Conservation (phyloP, 2,329 filamentous ascomycete species). For the Paecilomyces formosus region DNA sequence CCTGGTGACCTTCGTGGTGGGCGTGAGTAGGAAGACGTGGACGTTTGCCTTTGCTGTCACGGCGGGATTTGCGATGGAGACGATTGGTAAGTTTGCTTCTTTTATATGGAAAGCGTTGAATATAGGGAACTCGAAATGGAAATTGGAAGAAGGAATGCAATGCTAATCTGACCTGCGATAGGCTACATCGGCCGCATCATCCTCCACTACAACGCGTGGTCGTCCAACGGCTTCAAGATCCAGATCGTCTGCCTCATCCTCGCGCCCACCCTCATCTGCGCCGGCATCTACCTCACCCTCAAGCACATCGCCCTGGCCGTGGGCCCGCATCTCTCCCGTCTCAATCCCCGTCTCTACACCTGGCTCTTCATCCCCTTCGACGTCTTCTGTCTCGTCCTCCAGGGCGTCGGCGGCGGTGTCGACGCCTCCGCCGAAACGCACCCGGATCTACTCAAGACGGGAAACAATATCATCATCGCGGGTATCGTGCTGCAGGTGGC, state of each 20-base stretch:
- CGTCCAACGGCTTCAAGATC: conserved; percentile 37
- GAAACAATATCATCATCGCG: conserved; percentile 31
- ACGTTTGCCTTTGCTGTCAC: conserved; percentile 41
- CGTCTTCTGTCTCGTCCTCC: conserved; percentile 44
- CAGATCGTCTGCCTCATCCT: conserved; percentile 25
- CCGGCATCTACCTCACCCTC: conserved; percentile 57
- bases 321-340: conserved; percentile 34
- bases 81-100: conserved; percentile 23
- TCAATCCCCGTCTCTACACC: conserved; percentile 41
- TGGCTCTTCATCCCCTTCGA: conserved; percentile 49
- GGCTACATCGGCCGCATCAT: conserved; percentile 45
- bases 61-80: conserved; percentile 39
- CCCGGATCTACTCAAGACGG: conserved; percentile 13
- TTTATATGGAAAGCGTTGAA: background rate
- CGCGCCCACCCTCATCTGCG: conserved; percentile 47
- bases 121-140: background rate
- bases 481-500: conserved; percentile 34
- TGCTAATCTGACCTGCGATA: background rate
- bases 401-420: conserved; percentile 46
- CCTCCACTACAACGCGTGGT: conserved; percentile 42
- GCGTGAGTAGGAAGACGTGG: conserved; percentile 43
- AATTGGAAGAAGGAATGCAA: background rate
- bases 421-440: conserved; percentile 33
- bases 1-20: conserved; percentile 38
- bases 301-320: conserved; percentile 51